Evolutionary conservation across 768 basidiomycete genomes (phyloP).

Genomic region (Tulasnella sp.): DNA sequence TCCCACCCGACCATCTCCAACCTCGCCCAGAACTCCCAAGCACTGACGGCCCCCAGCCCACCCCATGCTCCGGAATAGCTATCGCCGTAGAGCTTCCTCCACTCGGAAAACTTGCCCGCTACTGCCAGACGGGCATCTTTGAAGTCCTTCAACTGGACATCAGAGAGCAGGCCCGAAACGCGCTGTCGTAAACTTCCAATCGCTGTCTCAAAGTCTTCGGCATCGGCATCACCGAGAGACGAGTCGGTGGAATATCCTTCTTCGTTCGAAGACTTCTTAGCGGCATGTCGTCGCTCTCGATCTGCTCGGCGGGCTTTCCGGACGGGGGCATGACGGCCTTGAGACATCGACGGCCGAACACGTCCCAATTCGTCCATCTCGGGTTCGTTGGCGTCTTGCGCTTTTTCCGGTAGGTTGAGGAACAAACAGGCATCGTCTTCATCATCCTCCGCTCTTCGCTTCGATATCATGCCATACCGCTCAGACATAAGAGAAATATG

Average conservation of each 20-base stretch:
- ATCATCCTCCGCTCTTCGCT: slow-evolving; percentile 70
- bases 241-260: slow-evolving; percentile 90
- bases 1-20: slow-evolving; percentile 86
- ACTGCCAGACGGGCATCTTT: slow-evolving; percentile 70
- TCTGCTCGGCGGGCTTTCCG: slow-evolving; percentile 57
- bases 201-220: slow-evolving; percentile 64
- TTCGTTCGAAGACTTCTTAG: slow-evolving; percentile 42
- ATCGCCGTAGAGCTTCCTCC: slow-evolving; percentile 74
- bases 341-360: slow-evolving; percentile 40
- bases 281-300: slow-evolving; percentile 53
- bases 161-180: slow-evolving; percentile 60
- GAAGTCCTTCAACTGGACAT: slow-evolving; percentile 83
- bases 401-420: slow-evolving; percentile 51
- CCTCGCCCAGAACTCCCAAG: slow-evolving; percentile 94
- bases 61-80: slow-evolving; percentile 88
- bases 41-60: slow-evolving; percentile 76
- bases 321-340: slow-evolving; percentile 45
- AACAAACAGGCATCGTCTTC: slow-evolving; percentile 73
- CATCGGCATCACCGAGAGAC: slow-evolving; percentile 61
- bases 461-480: slow-evolving; percentile 61
- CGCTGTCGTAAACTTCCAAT: slow-evolving; percentile 51
- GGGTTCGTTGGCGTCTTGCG: slow-evolving; percentile 38
- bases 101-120: slow-evolving; percentile 59
- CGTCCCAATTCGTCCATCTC: slow-evolving; percentile 64
- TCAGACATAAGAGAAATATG: slow-evolving; percentile 70